phyloP scores from a whole-genome alignment of 441 rosid genomes.

The Pelargonium myrrhifolium region DNA sequence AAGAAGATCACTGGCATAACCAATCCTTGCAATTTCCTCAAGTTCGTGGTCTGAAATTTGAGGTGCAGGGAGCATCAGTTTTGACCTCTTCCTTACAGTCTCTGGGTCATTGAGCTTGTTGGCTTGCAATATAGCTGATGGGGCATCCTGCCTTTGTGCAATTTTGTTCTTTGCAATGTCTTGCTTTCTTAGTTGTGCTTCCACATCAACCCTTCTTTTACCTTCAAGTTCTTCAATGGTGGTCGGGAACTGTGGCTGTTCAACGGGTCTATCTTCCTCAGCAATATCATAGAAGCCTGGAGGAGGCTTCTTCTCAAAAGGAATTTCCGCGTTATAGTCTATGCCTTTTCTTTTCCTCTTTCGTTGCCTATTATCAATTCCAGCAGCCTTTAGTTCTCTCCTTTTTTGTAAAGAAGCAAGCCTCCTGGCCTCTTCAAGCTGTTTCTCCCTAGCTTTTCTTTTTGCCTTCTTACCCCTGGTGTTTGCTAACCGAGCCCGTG shows the following conservation, averaged over 20 bases:
- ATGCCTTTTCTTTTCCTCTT: conserved; percentile 88
- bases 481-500: conserved; percentile 90
- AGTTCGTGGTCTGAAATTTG: conserved; percentile 92
- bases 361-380: conserved; percentile 68
- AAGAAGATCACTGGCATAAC: conserved; percentile 85
- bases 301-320: conserved; percentile 95
- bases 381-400: conserved; percentile 96
- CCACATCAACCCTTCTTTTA: conserved; percentile 78
- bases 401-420: conserved; percentile 97
- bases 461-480: conserved; percentile 96
- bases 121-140: conserved; percentile 87
- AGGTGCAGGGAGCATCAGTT: conserved; percentile 93
- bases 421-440: conserved; percentile 97
- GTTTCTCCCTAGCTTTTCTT: conserved; percentile 96
- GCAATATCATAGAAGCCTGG: conserved; percentile 84
- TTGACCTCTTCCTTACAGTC: conserved; percentile 88
- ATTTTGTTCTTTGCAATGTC: conserved; percentile 83
- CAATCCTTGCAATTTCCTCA: conserved; percentile 97
- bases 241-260: conserved; percentile 73
- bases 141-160: conserved; percentile 91
- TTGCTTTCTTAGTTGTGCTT: conserved; percentile 80
- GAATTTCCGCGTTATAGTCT: conserved; percentile 92
- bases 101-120: conserved; percentile 96
- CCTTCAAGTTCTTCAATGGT: conserved; percentile 96
- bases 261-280: conserved; percentile 84